Percentiles rank a stretch among this genome's conserved stretches.
Evolutionary conservation across 257 asterid genomes (phyloP).

Genomic region (Lithospermum erythrorhizon): DNA sequence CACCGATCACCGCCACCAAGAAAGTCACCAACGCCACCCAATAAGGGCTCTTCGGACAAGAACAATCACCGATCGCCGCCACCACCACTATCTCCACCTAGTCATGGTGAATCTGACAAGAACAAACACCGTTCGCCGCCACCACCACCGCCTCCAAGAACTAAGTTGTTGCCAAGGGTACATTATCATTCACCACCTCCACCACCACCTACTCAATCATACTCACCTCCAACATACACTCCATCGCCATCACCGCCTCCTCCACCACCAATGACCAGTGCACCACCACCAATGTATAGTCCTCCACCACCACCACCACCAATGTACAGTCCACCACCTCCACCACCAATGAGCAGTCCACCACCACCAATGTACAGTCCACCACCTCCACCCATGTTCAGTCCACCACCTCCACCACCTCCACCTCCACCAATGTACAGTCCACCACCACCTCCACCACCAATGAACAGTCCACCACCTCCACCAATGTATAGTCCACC

Average conservation of each 20-base stretch:
- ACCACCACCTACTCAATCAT: conserved; percentile 11
- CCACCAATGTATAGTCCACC: conserved; percentile 9
- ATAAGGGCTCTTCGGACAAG: not conserved
- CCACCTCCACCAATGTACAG: conserved; percentile 9
- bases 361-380: conserved; percentile 3
- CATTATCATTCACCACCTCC: conserved; percentile 4
- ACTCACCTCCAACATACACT: conserved; percentile 3
- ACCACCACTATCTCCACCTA: not conserved
- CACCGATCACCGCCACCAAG: conserved; percentile 10
- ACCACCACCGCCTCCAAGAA: not conserved
- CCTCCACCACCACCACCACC: conserved; percentile 22
- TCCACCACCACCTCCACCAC: conserved; percentile 18
- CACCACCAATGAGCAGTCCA: conserved; percentile 1
- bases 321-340: conserved; percentile 21
- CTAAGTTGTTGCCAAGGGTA: not conserved
- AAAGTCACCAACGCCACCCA: conserved; percentile 1
- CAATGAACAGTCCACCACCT: conserved; percentile 17
- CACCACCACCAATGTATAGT: conserved; percentile 21
- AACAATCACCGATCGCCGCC: not conserved
- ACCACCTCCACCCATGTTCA: not conserved
- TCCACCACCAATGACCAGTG: no score
- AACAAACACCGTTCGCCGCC: not conserved
- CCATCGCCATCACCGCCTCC: conserved; percentile 22
- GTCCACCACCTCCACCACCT: conserved; percentile 23
- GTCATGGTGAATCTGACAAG: no score